Evolutionary conservation across 2,329 filamentous ascomycete genomes (phyloP).

Genomic region (Arthrobotrys iridis): DNA sequence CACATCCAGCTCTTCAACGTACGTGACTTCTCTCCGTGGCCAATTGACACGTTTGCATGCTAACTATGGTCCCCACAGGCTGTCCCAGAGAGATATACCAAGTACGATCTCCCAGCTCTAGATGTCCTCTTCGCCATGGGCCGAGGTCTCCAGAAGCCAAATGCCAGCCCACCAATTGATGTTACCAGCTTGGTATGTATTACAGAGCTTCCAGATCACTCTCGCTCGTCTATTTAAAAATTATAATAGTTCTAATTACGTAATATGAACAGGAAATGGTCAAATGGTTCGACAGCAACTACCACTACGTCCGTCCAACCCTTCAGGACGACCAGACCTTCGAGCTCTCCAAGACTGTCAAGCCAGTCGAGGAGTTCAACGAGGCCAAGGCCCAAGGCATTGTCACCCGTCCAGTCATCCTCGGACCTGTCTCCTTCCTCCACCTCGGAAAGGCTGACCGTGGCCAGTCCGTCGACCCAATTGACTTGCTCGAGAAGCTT

Average conservation of each 20-base stretch:
- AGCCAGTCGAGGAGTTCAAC: constrained; percentile 92
- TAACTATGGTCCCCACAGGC: constrained; percentile 67
- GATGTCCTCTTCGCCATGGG: constrained; percentile 99
- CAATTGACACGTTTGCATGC: constrained; percentile 47
- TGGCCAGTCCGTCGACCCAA: constrained; percentile 89
- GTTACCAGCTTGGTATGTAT: constrained; percentile 78
- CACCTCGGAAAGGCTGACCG: constrained; percentile 98
- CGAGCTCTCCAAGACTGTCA: constrained; percentile 79
- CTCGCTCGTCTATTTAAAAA: neutral
- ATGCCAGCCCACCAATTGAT: constrained; percentile 71
- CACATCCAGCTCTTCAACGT: constrained; percentile 75
- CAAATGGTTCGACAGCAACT: constrained; percentile 99
- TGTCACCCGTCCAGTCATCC: constrained; percentile 87
- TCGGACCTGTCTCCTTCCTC: constrained; percentile 97
- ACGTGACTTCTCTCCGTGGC: neutral
- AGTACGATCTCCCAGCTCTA: constrained; percentile 83
- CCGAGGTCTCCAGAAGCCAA: constrained; percentile 89
- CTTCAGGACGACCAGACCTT: constrained; percentile 97
- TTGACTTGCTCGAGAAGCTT: constrained; percentile 91
- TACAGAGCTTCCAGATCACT: neutral
- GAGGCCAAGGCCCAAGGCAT: constrained; percentile 99
- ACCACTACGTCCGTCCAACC: constrained; percentile 99
- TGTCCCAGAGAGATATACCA: constrained; percentile 91
- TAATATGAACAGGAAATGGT: constrained; percentile 80
- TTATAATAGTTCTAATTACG: constrained; percentile 11